Evolutionary conservation across 768 basidiomycete species (phyloP).

Genomic region (Rhizopogon sp.): DNA sequence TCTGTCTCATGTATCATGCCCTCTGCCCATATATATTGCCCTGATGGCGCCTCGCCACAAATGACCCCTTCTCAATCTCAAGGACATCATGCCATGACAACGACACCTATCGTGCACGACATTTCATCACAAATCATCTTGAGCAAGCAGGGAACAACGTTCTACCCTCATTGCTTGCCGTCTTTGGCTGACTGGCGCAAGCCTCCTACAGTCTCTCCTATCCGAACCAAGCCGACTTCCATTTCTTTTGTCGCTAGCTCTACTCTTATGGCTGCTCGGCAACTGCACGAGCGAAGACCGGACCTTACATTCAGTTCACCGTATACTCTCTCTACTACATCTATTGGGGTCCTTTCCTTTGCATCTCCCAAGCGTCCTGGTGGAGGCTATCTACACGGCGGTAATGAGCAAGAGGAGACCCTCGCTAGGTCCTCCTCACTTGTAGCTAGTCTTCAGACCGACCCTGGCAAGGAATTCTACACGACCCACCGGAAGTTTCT

Average conservation of each 20-base stretch:
- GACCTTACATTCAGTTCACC: conserved; percentile 8
- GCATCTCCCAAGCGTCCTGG: conserved; percentile 40
- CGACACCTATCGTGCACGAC: conserved; percentile 21
- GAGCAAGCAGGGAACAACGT: conserved; percentile 32
- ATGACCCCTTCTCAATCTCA: conserved; percentile 1
- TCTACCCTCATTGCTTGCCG: conserved; percentile 35
- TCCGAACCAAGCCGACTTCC: conserved; percentile 8
- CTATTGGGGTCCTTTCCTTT: conserved; percentile 37
- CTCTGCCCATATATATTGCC: conserved; percentile 3
- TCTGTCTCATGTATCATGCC: conserved; percentile 1
- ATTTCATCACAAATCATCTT: conserved; percentile 32
- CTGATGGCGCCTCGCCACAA: not conserved
- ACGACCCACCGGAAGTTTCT: conserved; percentile 30
- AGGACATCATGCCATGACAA: not conserved
- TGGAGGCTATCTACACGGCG: conserved; percentile 40
- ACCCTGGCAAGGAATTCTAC: conserved; percentile 35
- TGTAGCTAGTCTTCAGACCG: conserved; percentile 30
- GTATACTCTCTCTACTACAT: conserved; percentile 18
- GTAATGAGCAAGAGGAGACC: conserved; percentile 41
- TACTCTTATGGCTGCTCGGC: conserved; percentile 29
- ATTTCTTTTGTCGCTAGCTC: conserved; percentile 27
- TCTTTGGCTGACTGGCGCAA: conserved; percentile 31
- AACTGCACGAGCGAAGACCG: conserved; percentile 11
- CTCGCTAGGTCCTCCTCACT: conserved; percentile 38
- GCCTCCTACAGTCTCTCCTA: not conserved